A percentile compares a stretch with the other conserved stretches of the same genome.
Conservation (phyloP, 2,329 filamentous ascomycete species). For the Chalara sp. region DNA sequence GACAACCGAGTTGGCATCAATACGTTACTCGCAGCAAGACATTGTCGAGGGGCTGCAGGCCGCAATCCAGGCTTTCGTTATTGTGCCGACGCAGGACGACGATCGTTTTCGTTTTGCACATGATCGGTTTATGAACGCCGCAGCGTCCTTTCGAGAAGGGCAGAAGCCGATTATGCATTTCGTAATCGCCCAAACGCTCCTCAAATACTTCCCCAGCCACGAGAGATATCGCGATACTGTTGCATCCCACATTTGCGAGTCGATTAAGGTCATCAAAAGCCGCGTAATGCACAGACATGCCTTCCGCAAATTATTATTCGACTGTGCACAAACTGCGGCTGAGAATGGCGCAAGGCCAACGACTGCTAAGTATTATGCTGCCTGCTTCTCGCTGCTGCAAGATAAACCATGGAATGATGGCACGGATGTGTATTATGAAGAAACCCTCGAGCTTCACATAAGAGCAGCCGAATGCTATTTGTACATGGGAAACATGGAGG, state of each 20-base stretch:
- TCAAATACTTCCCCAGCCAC: constrained; percentile 61
- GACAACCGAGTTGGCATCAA: constrained; percentile 28
- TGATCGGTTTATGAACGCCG: constrained; percentile 77
- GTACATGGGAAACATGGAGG: constrained; percentile 64
- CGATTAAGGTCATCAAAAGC: constrained; percentile 66
- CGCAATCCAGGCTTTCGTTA: constrained; percentile 71
- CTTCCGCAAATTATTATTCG: constrained; percentile 66
- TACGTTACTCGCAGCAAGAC: constrained; percentile 52
- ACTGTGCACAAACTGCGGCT: constrained; percentile 70
- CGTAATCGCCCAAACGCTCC: constrained; percentile 73
- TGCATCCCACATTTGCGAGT: constrained; percentile 75
- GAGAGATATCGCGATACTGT: constrained; percentile 62
- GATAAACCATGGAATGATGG: constrained; percentile 68
- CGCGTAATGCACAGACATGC: constrained; percentile 52
- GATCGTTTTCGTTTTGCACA: constrained; percentile 85
- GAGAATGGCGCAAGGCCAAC: constrained; percentile 80
- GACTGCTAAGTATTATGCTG: constrained; percentile 73
- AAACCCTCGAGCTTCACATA: constrained; percentile 74
- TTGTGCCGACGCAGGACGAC: constrained; percentile 76
- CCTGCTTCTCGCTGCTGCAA: constrained; percentile 74
- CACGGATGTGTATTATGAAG: constrained; percentile 73
- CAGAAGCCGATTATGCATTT: constrained; percentile 81
- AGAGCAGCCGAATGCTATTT: constrained; percentile 78
- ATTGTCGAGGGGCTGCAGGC: constrained; percentile 74
- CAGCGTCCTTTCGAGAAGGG: constrained; percentile 61